phyloP scores from a whole-genome alignment of 768 basidiomycete species.

The Russula abietina region DNA sequence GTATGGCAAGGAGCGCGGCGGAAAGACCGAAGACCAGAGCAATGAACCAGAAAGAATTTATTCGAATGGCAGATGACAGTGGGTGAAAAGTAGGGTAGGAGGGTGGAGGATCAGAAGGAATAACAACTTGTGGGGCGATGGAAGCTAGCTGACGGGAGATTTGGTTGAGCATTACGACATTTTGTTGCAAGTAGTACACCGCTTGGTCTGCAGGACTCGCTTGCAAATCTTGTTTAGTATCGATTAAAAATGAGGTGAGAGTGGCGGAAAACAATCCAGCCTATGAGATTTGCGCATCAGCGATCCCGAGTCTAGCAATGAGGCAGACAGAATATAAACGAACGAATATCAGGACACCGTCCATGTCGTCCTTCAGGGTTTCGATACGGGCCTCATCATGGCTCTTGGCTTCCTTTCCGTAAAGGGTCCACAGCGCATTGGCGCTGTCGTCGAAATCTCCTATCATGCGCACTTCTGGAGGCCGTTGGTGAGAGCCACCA shows the following conservation, averaged over 20 bases:
- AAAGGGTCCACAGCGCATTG: conserved; percentile 37
- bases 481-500: background rate
- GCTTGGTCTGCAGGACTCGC: background rate
- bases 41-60: conserved; percentile 41
- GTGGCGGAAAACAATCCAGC: background rate
- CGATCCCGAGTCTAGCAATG: background rate
- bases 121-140: background rate
- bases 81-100: conserved; percentile 18
- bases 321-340: conserved; percentile 16
- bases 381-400: conserved; percentile 31
- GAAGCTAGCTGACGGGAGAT: conserved; percentile 16
- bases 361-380: conserved; percentile 40
- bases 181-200: conserved; percentile 3
- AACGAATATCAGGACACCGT: conserved; percentile 38
- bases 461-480: background rate
- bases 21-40: conserved; percentile 35
- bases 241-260: background rate
- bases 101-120: background rate
- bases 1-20: conserved; percentile 40
- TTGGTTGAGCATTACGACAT: background rate
- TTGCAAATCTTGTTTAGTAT: background rate
- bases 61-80: conserved; percentile 32
- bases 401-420: conserved; percentile 34
- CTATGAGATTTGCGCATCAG: background rate
- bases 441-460: conserved; percentile 34